These are phyloP conservation scores for Pecoramyces ruminantium DNA, from an alignment of 192 early-diverging fungal genomes.

Conservation along the genomic window DNA sequence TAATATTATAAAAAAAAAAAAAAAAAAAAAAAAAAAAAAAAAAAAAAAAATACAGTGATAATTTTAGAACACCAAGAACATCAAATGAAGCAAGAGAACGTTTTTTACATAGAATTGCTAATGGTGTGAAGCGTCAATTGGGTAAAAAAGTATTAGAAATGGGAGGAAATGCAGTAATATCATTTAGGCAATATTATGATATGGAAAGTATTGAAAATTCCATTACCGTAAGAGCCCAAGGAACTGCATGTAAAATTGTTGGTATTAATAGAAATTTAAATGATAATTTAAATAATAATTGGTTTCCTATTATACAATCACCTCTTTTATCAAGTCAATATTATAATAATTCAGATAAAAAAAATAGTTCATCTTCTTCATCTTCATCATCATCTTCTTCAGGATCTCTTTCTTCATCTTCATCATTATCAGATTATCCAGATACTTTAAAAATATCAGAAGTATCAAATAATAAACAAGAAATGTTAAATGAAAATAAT, in stretches of 20 bases:
- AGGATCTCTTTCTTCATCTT: neutral
- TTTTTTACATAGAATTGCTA: constrained; percentile 51
- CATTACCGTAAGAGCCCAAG: constrained; percentile 58
- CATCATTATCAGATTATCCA: neutral
- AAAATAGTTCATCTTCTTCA: neutral
- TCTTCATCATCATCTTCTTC: neutral
- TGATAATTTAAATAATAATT: neutral
- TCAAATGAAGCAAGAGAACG: constrained; percentile 59
- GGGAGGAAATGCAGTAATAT: constrained; percentile 57
- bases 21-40: no score
- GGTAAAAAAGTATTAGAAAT: constrained; percentile 58
- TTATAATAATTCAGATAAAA: neutral
- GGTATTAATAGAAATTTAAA: neutral
- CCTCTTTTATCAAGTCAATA: neutral
- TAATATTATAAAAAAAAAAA: no score
- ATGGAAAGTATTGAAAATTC: constrained; percentile 50
- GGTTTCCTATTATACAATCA: neutral
- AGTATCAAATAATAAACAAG: neutral
- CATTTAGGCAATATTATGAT: constrained; percentile 58
- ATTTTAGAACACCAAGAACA: constrained; percentile 57
- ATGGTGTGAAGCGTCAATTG: constrained; percentile 35
- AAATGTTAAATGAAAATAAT: neutral
- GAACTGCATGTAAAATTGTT: constrained; percentile 48
- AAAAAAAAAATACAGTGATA: constrained; percentile 64
- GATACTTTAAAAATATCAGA: neutral